These are phyloP conservation scores for Pyrenula massariospora DNA, from an alignment of 495 filamentous ascomycete species.

Conservation along the genomic window DNA sequence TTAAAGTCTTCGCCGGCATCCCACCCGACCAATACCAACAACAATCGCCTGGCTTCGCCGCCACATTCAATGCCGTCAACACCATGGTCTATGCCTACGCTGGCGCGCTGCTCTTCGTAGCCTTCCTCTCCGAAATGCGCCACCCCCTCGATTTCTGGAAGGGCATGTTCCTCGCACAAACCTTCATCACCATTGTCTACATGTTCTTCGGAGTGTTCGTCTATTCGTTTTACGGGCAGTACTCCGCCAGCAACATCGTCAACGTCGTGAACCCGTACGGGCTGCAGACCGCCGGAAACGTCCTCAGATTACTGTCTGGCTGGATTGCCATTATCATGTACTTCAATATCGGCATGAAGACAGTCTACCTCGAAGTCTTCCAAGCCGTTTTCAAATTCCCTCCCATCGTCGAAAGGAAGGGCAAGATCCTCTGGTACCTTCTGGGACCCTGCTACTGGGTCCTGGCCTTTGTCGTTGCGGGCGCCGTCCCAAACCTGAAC, in stretches of 20 bases:
- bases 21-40: conserved; percentile 11
- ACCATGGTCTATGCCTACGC: conserved; percentile 39
- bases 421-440: conserved; percentile 36
- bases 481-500: conserved; percentile 30
- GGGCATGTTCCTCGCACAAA: conserved; percentile 37
- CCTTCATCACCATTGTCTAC: conserved; percentile 39
- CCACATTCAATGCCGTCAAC: not conserved
- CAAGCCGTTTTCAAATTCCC: conserved; percentile 38
- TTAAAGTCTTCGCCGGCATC: conserved; percentile 8
- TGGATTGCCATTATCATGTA: conserved; percentile 41
- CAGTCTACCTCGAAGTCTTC: conserved; percentile 45
- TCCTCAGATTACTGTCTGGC: conserved; percentile 35
- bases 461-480: conserved; percentile 32
- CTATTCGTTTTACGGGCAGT: conserved; percentile 47
- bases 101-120: conserved; percentile 47
- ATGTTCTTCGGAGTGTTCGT: conserved; percentile 47
- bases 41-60: conserved; percentile 6
- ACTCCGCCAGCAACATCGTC: conserved; percentile 28
- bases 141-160: conserved; percentile 52
- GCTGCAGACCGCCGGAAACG: conserved; percentile 43
- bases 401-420: conserved; percentile 27
- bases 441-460: conserved; percentile 46
- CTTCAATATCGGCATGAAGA: conserved; percentile 53
- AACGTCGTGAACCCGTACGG: conserved; percentile 36
- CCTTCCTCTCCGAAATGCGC: conserved; percentile 57